phyloP scores from a whole-genome alignment of 495 filamentous ascomycete species.

The Tuber melanosporum region DNA sequence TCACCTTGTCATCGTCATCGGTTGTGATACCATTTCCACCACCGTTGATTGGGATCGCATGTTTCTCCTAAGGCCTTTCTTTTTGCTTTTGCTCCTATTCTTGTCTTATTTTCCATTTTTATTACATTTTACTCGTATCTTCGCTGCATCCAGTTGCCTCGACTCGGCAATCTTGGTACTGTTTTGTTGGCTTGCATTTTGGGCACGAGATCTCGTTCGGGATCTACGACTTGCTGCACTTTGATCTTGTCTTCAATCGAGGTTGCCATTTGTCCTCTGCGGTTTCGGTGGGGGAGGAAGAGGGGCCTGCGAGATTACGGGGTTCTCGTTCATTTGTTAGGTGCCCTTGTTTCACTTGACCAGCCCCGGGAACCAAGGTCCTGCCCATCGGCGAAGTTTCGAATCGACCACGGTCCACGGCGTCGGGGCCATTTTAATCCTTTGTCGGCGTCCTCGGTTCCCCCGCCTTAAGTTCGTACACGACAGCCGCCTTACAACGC shows the following conservation, averaged over 20 bases:
- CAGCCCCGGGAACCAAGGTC: background rate
- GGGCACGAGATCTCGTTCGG: conserved; percentile 33
- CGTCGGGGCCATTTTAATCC: conserved; percentile 8
- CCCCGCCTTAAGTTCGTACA: conserved; percentile 5
- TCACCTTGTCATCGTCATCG: conserved; percentile 15
- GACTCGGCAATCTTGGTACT: conserved; percentile 32
- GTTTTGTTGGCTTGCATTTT: conserved; percentile 17
- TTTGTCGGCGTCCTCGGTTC: conserved; percentile 22
- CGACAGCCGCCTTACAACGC: conserved; percentile 10
- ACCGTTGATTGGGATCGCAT: conserved; percentile 14
- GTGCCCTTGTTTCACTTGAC: background rate
- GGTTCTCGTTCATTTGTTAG: conserved; percentile 27
- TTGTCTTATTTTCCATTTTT: conserved; percentile 6
- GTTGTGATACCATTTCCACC: background rate
- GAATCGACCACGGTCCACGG: background rate
- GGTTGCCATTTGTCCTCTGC: background rate
- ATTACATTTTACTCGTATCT: conserved; percentile 7
- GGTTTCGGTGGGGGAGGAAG: background rate
- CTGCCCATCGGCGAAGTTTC: conserved; percentile 4
- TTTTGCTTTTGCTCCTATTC: conserved; percentile 26
- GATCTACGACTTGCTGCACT: conserved; percentile 34
- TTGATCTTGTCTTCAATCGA: conserved; percentile 20
- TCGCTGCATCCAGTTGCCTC: conserved; percentile 22
- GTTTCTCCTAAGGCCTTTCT: conserved; percentile 11
- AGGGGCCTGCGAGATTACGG: conserved; percentile 26